Conservation (phyloP, 1,139 yeast species). For the Geotrichum cucujoidarum region DNA sequence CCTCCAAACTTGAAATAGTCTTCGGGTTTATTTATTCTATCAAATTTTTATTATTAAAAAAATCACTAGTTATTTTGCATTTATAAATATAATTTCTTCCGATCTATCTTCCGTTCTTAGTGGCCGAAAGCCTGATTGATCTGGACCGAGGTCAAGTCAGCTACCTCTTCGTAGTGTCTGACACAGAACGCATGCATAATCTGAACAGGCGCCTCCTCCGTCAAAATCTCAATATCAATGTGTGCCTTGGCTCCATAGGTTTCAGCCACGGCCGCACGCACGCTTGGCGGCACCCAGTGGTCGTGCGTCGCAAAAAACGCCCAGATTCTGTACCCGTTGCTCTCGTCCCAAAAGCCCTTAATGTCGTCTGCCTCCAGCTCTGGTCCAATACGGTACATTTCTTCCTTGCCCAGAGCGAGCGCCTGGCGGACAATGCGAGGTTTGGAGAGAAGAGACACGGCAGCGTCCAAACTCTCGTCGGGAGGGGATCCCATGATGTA, state of each 20-base stretch:
- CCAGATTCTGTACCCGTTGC: conserved; percentile 44
- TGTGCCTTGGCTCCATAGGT: conserved; percentile 37
- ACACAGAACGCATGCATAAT: conserved; percentile 58
- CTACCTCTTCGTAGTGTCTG: conserved; percentile 49
- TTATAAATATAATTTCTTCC: no score
- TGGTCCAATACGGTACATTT: conserved; percentile 46
- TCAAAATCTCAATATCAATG: conserved; percentile 28
- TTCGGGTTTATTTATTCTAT: neutral
- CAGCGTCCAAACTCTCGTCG: conserved; percentile 43
- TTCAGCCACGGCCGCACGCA: conserved; percentile 43
- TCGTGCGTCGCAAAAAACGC: conserved; percentile 52
- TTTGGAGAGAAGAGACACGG: conserved; percentile 42
- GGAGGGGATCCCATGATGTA: conserved; percentile 29
- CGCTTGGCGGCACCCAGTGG: conserved; percentile 55
- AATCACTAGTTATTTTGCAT: no score
- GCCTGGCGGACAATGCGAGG: conserved; percentile 48
- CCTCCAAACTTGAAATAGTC: conserved; percentile 49
- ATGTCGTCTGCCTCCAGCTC: conserved; percentile 40
- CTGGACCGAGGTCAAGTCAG: conserved; percentile 39
- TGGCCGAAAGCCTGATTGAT: conserved; percentile 4
- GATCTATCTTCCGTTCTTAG: no score
- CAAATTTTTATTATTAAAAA: no score
- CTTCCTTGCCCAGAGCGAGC: conserved; percentile 53
- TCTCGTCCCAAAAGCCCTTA: conserved; percentile 46
- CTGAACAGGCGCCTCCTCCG: conserved; percentile 35